A percentile compares a stretch with the other conserved stretches of the same genome.
Evolutionary conservation across 495 filamentous ascomycete species (phyloP).

Genomic region (Geoglossum glabrum): DNA sequence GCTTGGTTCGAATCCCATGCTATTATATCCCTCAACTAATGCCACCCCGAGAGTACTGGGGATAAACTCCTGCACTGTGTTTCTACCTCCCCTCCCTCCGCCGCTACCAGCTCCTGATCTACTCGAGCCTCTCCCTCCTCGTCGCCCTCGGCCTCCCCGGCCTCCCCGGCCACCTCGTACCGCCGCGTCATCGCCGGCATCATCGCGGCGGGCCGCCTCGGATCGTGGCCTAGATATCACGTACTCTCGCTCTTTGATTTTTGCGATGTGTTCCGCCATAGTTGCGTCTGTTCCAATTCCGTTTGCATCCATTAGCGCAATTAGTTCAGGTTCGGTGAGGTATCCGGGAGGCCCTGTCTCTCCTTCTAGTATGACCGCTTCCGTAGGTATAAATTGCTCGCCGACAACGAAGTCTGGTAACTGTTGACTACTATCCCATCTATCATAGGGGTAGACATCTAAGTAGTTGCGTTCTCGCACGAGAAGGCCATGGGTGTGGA

Average conservation of each 20-base stretch:
- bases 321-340: slow-evolving; percentile 90
- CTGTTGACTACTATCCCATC: slow-evolving; percentile 73
- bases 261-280: slow-evolving; percentile 95
- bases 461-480: slow-evolving; percentile 83
- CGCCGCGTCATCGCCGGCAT: slow-evolving; percentile 16
- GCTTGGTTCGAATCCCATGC: slow-evolving; percentile 72
- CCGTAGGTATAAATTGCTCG: slow-evolving; percentile 71
- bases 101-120: slow-evolving; percentile 14
- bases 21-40: slow-evolving; percentile 81
- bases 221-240: slow-evolving; percentile 42
- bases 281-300: slow-evolving; percentile 97
- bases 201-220: slow-evolving; percentile 15
- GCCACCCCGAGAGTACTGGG: slow-evolving; percentile 80
- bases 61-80: slow-evolving; percentile 64
- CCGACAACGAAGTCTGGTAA: slow-evolving; percentile 58
- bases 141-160: slow-evolving; percentile 22
- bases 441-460: slow-evolving; percentile 89
- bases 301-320: slow-evolving; percentile 94
- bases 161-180: slow-evolving; percentile 20
- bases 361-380: slow-evolving; percentile 74
- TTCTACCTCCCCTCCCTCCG: slow-evolving; percentile 23
- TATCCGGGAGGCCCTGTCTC: slow-evolving; percentile 70
- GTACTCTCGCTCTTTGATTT: slow-evolving; percentile 79
- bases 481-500: slow-evolving; percentile 61
- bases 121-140: slow-evolving; percentile 12